Conservation (phyloP, 2,329 filamentous ascomycete species). For the Colletotrichum sp. region DNA sequence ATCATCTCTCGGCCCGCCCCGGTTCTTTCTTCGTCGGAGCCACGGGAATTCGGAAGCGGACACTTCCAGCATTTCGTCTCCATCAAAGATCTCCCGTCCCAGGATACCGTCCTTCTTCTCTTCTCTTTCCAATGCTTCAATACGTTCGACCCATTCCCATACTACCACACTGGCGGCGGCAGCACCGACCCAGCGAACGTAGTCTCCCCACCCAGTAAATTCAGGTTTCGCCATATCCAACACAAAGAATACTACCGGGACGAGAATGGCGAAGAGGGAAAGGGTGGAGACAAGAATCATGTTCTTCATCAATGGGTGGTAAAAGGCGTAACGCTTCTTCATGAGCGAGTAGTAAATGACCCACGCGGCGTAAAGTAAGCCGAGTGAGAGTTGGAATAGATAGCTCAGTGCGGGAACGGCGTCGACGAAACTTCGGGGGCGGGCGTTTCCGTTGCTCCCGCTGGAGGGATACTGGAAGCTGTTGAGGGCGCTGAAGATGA, state of each 20-base stretch:
- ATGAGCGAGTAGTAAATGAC: conserved; percentile 93
- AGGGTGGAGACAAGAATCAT: conserved; percentile 81
- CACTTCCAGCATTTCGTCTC: conserved; percentile 86
- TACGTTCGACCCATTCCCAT: conserved; percentile 97
- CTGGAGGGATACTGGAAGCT: conserved; percentile 70
- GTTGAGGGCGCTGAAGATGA: conserved; percentile 90
- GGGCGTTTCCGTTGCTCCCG: conserved; percentile 57
- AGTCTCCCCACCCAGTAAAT: conserved; percentile 92
- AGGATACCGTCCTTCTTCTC: conserved; percentile 94
- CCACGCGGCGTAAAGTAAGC: conserved; percentile 89
- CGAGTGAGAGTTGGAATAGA: conserved; percentile 85
- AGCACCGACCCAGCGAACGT: conserved; percentile 94
- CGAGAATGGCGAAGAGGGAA: conserved; percentile 81
- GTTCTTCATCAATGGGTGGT: conserved; percentile 88
- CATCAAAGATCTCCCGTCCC: conserved; percentile 89
- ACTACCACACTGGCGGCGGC: conserved; percentile 95
- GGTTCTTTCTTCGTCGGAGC: conserved; percentile 39
- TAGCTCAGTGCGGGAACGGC: conserved; percentile 92
- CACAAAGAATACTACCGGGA: conserved; percentile 92
- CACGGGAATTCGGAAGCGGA: conserved; percentile 56
- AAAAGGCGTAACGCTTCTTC: conserved; percentile 90
- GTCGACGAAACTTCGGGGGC: conserved; percentile 81
- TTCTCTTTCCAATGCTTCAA: conserved; percentile 89
- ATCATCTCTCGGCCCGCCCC: conserved; percentile 32
- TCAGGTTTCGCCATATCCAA: conserved; percentile 86